phyloP scores from a whole-genome alignment of 306 rosid genomes.

The Lotus japonicus region DNA sequence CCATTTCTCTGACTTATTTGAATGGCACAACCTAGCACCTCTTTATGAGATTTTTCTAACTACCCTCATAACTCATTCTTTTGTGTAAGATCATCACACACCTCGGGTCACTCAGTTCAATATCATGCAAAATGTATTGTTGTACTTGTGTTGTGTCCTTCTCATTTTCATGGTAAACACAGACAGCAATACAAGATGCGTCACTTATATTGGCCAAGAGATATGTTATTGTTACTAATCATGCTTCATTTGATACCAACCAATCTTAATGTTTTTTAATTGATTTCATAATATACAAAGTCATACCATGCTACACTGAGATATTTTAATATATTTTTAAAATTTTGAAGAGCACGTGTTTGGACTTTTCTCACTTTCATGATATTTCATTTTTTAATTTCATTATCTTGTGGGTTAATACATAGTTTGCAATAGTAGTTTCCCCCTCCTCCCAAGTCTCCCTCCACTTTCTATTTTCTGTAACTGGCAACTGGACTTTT shows the following conservation, averaged over 20 bases:
- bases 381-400: not conserved
- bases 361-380: conserved; percentile 1
- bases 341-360: not conserved
- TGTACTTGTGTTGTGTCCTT: not conserved
- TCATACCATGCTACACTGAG: not conserved
- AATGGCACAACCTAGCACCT: not conserved
- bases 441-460: not conserved
- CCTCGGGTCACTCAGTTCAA: not conserved
- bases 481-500: conserved; percentile 11
- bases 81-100: not conserved
- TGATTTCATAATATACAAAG: not conserved
- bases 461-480: not conserved
- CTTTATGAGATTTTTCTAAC: not conserved
- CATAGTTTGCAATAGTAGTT: not conserved
- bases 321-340: conserved; percentile 1
- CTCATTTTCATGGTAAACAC: not conserved
- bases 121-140: not conserved
- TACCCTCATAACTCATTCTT: not conserved
- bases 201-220: not conserved
- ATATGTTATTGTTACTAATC: not conserved
- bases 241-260: conserved; percentile 2
- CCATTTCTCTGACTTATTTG: conserved; percentile 3
- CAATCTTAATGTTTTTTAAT: not conserved
- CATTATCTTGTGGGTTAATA: not conserved
- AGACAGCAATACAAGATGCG: not conserved